Evolutionary conservation across 1,284 basidiomycete species (phyloP).

Genomic region (Fomitopsis betulina): DNA sequence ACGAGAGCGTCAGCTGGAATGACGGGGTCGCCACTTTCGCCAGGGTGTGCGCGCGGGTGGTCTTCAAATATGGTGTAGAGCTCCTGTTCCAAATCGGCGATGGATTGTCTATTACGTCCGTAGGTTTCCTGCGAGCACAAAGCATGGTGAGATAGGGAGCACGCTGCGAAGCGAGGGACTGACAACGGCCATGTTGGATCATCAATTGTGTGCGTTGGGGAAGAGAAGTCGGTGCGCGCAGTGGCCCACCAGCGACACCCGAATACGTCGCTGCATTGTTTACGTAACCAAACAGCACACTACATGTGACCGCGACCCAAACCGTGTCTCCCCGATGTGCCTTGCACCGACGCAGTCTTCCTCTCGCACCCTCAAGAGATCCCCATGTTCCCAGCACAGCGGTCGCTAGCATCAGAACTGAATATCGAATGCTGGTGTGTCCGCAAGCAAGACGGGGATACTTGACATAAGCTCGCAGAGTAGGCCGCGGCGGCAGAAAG

Average conservation of each 20-base stretch:
- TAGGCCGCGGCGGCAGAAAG: too few relatives aligned
- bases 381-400: too few relatives aligned
- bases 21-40: conserved; percentile 51
- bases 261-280: background rate
- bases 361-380: too few relatives aligned
- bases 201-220: background rate
- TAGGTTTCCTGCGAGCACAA: conserved; percentile 18
- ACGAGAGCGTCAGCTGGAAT: conserved; percentile 66
- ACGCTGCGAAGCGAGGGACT: background rate
- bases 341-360: too few relatives aligned
- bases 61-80: conserved; percentile 60
- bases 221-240: background rate
- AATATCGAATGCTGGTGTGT: too few relatives aligned
- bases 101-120: conserved; percentile 59
- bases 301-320: background rate
- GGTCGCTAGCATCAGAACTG: too few relatives aligned
- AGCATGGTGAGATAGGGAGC: background rate
- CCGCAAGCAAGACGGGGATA: too few relatives aligned
- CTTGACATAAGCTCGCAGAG: too few relatives aligned
- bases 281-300: background rate
- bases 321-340: background rate
- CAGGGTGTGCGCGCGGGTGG: conserved; percentile 52
- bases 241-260: background rate
- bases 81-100: conserved; percentile 63
- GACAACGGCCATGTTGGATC: background rate